Evolutionary conservation across 805 yeast genomes (phyloP).

Genomic region (Kodamaea laetipori): DNA sequence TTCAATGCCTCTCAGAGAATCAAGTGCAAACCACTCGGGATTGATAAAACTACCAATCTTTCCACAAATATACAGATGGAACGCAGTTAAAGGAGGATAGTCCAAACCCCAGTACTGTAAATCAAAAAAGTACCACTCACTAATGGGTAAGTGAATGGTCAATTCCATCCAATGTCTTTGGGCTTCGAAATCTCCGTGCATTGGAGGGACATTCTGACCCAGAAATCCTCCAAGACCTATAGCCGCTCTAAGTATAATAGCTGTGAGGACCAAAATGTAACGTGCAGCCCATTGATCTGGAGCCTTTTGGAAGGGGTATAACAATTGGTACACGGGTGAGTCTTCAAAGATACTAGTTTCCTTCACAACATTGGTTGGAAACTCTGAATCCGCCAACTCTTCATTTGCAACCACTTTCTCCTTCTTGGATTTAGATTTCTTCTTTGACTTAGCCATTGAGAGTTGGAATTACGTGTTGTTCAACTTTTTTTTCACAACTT

Average conservation of each 20-base stretch:
- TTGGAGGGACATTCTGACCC: constrained; percentile 70
- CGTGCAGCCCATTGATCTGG: constrained; percentile 91
- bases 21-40: constrained; percentile 74
- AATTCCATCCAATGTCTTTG: constrained; percentile 98
- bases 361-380: neutral
- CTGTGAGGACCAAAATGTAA: constrained; percentile 70
- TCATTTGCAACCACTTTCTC: constrained; percentile 1
- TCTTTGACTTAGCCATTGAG: constrained; percentile 15
- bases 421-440: constrained; percentile 12
- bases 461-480: neutral
- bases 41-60: constrained; percentile 65
- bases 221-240: constrained; percentile 89
- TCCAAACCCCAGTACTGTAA: constrained; percentile 94
- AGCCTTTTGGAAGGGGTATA: constrained; percentile 77
- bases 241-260: constrained; percentile 76
- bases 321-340: constrained; percentile 75
- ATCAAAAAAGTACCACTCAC: constrained; percentile 87
- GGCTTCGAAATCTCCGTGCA: constrained; percentile 96
- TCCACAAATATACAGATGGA: constrained; percentile 83
- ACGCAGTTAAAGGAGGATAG: constrained; percentile 96
- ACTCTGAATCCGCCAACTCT: neutral
- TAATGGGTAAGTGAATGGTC: constrained; percentile 71
- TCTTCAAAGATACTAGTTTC: constrained; percentile 37
- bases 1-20: constrained; percentile 76
- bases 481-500: neutral